phyloP scores from a whole-genome alignment of 2,329 filamentous ascomycete genomes.

The Colletotrichum aenigma region DNA sequence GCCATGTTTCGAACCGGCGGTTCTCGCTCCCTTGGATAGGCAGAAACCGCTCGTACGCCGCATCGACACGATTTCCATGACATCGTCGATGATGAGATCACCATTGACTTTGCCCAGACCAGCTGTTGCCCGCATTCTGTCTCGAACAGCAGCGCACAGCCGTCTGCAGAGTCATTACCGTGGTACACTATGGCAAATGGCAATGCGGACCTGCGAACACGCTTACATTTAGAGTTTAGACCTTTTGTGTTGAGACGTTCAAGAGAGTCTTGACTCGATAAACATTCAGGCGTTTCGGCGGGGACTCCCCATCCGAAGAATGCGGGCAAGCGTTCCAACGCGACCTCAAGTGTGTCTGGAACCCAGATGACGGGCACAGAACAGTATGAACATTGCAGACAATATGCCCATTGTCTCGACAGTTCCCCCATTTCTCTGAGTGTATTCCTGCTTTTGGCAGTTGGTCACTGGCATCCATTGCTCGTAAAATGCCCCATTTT shows the following conservation, averaged over 20 bases:
- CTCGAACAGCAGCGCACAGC: background rate
- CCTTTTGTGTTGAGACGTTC: background rate
- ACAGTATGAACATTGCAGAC: background rate
- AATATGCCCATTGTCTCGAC: background rate
- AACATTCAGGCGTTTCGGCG: constrained; percentile 1
- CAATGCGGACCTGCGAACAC: background rate
- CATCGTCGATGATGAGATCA: background rate
- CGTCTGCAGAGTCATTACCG: background rate
- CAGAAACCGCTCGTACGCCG: background rate
- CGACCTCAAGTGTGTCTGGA: background rate
- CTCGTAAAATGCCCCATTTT: background rate
- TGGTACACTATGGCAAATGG: background rate
- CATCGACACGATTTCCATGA: background rate
- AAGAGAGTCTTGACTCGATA: constrained; percentile 3
- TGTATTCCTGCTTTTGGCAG: background rate
- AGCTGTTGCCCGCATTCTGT: background rate
- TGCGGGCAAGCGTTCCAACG: background rate
- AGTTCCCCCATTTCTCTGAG: background rate
- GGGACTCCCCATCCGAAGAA: constrained; percentile 4
- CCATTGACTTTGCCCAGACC: background rate
- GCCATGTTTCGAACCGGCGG: constrained; percentile 7
- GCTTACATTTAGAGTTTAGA: background rate
- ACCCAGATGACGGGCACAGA: background rate
- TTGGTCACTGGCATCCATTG: background rate
- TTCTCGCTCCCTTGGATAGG: background rate